A percentile compares a stretch with the other conserved stretches of the same genome.
phyloP scores from a whole-genome alignment of 106 monocot species.

The Amphibolis antarctica region DNA sequence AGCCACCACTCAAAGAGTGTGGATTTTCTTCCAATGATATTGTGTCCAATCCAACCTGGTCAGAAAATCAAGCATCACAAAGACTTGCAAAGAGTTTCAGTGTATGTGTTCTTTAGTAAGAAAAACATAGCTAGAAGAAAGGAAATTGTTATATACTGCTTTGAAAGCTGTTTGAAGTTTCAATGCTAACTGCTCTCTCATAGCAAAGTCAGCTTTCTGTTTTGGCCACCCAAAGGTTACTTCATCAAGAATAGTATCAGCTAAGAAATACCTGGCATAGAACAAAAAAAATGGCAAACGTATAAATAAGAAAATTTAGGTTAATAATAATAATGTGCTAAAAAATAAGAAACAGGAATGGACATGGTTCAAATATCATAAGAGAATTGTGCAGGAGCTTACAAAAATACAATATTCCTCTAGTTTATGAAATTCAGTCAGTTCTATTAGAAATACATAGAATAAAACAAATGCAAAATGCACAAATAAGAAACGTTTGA shows the following conservation, averaged over 20 bases:
- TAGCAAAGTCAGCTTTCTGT: conserved; percentile 42
- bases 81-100: not conserved
- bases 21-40: conserved; percentile 16
- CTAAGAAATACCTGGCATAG: conserved; percentile 64
- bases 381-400: no score
- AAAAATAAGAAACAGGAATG: no score
- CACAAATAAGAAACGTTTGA: no score
- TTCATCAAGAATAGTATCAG: conserved; percentile 89
- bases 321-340: no score
- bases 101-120: not conserved
- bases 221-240: conserved; percentile 96
- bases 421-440: no score
- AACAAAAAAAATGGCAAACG: not conserved
- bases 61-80: not conserved
- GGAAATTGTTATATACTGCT: conserved; percentile 29
- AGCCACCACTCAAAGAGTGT: conserved; percentile 20
- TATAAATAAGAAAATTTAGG: not conserved
- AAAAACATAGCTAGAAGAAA: not conserved
- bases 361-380: no score
- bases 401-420: no score
- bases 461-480: no score
- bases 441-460: no score
- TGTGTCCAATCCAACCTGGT: conserved; percentile 13
- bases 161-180: conserved; percentile 72
- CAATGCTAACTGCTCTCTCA: conserved; percentile 49